Evolutionary conservation across 805 yeast species (phyloP).

Genomic region (Teunomyces stri): DNA sequence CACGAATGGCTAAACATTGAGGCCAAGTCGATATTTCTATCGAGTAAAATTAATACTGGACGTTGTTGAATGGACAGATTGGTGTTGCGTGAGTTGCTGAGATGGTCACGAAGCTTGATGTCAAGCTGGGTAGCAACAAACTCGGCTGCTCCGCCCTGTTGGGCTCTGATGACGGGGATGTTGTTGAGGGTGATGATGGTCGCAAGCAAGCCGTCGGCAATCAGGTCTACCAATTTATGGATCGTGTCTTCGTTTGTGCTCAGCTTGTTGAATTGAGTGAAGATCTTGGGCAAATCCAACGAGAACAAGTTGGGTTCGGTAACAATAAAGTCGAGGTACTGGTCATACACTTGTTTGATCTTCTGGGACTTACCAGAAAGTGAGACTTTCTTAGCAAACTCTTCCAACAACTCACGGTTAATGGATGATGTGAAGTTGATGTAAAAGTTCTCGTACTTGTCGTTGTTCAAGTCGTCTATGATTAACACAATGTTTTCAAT

Average conservation of each 20-base stretch:
- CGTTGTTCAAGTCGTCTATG: conserved; percentile 67
- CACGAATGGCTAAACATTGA: conserved; percentile 96
- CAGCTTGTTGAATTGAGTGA: conserved; percentile 68
- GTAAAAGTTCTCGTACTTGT: conserved; percentile 74
- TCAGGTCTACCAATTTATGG: conserved; percentile 59
- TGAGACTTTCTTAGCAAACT: conserved; percentile 81
- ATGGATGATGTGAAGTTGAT: conserved; percentile 85
- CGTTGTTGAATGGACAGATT: conserved; percentile 45
- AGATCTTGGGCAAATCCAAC: conserved; percentile 64
- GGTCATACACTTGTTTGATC: conserved; percentile 90
- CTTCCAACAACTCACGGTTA: conserved; percentile 77
- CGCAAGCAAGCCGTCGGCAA: conserved; percentile 80
- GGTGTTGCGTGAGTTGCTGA: conserved; percentile 56
- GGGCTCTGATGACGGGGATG: conserved; percentile 88
- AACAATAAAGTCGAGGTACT: conserved; percentile 86
- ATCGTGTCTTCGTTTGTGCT: conserved; percentile 72
- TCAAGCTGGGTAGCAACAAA: conserved; percentile 87
- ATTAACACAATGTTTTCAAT: conserved; percentile 68
- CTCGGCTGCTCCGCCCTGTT: conserved; percentile 93
- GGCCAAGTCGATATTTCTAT: conserved; percentile 84
- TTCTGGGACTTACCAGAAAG: conserved; percentile 64
- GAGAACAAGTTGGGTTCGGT: conserved; percentile 91
- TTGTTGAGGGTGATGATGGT: conserved; percentile 72
- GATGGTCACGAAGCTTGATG: conserved; percentile 78
- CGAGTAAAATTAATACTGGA: conserved; percentile 77